These are phyloP conservation scores for Cercospora sp. DNA, from an alignment of 2,329 filamentous ascomycete species.

Conservation along the genomic window DNA sequence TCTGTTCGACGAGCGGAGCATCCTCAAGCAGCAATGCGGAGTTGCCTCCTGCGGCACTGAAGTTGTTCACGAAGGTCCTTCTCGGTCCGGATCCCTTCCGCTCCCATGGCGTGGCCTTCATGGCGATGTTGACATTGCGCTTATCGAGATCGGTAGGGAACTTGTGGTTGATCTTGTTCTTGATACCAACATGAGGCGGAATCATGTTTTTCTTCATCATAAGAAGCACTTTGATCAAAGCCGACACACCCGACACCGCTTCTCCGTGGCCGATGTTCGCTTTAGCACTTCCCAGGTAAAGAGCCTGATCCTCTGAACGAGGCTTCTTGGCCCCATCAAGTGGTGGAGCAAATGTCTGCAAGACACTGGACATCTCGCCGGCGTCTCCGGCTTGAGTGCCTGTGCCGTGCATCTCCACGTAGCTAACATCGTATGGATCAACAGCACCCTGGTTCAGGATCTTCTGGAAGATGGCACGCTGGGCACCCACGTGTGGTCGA, in stretches of 20 bases:
- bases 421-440: constrained; percentile 7
- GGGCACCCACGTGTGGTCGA: constrained; percentile 22
- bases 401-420: neutral
- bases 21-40: constrained; percentile 36
- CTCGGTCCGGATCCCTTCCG: neutral
- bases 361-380: neutral
- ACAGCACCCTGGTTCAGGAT: constrained; percentile 10
- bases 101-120: neutral
- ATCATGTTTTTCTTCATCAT: neutral
- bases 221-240: neutral
- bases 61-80: constrained; percentile 39
- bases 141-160: neutral
- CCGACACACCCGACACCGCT: neutral
- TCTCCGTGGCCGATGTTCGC: neutral
- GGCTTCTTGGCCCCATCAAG: neutral
- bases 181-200: neutral
- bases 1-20: constrained; percentile 12
- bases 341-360: neutral
- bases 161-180: neutral
- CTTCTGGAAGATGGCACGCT: constrained; percentile 13
- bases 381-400: neutral
- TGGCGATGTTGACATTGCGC: neutral
- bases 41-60: constrained; percentile 43
- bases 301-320: neutral
- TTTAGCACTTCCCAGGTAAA: neutral